A percentile compares a stretch with the other conserved stretches of the same genome.
Conservation (phyloP, 2,329 filamentous ascomycete species). For the Colletotrichum eleusines region DNA sequence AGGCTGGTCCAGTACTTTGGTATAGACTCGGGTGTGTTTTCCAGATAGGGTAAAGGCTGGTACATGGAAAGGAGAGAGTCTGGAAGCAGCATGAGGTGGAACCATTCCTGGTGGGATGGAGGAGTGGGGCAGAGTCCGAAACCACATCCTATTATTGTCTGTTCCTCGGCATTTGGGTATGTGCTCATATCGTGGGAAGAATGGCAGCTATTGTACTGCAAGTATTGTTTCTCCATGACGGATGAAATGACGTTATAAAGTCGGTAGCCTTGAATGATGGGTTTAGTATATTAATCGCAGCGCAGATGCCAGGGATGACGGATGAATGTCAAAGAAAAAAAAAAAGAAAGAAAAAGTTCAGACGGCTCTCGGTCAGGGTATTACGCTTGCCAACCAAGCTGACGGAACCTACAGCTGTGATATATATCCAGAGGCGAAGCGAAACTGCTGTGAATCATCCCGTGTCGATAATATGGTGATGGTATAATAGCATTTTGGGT, state of each 20-base stretch:
- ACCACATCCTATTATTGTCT: background rate
- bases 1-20: constrained; percentile 15
- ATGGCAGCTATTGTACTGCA: background rate
- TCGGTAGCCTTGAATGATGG: too few relatives aligned
- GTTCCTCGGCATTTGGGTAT: background rate
- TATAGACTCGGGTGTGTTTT: background rate
- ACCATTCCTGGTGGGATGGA: constrained; percentile 15
- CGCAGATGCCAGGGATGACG: background rate
- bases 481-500: constrained; percentile 17
- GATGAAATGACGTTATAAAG: too few relatives aligned
- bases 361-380: constrained; percentile 11
- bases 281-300: too few relatives aligned
- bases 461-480: constrained; percentile 9
- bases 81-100: constrained; percentile 11
- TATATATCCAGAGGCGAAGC: constrained; percentile 17
- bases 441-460: constrained; percentile 2
- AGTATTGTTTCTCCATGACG: constrained; percentile 9
- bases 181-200: too few relatives aligned
- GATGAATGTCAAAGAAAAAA: constrained; percentile 10
- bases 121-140: background rate
- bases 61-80: constrained; percentile 8
- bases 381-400: background rate
- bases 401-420: background rate
- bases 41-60: constrained; percentile 15
- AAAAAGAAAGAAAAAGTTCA: background rate